Base-by-base conservation (phyloP, 805 yeast species). In the Barnettozyma botsteinii region DNA sequence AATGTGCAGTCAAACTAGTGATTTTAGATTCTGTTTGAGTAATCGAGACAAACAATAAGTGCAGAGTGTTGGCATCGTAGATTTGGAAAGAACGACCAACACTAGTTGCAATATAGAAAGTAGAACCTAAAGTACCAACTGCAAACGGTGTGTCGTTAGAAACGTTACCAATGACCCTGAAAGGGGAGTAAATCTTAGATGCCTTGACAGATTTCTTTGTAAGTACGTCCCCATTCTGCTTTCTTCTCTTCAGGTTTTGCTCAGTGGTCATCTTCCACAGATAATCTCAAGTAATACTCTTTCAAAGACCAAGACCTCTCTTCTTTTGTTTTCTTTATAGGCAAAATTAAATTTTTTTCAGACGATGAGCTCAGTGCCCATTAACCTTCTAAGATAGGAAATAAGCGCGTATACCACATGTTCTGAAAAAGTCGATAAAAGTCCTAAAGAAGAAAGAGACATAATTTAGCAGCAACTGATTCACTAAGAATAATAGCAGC, bases 81-180 rank as follows among this genome's bases (percentile, higher is more conserved):
- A 93, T 86, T 60, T 91, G 98, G 66, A 93, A 86, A 1, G 91
- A 73, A 38, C 79, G 72, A 3, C 97, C 98, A 18, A 93, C 96
- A 33, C 85, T 79, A 0, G 98, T 91, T 14, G 82, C 95, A 29
- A 87, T 77, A 54, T 89, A 84, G 53, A 84, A 89, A 1, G 95
- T 79, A 13, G 85, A 73, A 38, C 98, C 98, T 43, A 91, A 70
- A 2, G 91, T 79, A 21, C 98, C 94, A 17, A 87, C 69, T 7
- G 96, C 85, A 57, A 89, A 86, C 3, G 98, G 98, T 2, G 73
- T 69, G 27, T 76, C 81, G 56, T 86, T 86, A 22, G 96, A 73
- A n/a, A 94, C 95, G 55, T 86, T 79, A 5, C 98, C 98, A 20
- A 93, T 67, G n/a, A 69, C 84, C 63, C 96, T 69, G 59, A 85